These are phyloP conservation scores for Didymella glomerata DNA, from an alignment of 2,329 filamentous ascomycete genomes.

Conservation along the genomic window DNA sequence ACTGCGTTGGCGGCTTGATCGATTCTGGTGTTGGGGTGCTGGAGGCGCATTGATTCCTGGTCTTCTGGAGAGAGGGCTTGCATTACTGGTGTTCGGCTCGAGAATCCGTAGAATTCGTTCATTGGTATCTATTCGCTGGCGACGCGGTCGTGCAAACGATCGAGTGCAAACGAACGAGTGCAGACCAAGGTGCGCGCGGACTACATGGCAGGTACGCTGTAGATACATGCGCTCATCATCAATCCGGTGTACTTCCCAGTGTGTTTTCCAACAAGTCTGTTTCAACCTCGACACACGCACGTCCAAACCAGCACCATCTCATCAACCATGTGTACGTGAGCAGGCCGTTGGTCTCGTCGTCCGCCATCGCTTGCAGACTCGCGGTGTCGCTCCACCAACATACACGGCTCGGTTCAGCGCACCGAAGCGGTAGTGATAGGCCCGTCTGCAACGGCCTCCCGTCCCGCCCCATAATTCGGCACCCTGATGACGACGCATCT, in stretches of 20 bases:
- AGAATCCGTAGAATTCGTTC: neutral
- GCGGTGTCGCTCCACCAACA: neutral
- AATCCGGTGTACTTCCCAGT: too few relatives aligned
- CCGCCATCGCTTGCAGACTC: neutral
- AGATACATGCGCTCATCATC: neutral
- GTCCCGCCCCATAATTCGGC: slow-evolving; percentile 1
- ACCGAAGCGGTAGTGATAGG: slow-evolving; percentile 12
- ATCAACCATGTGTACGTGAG: too few relatives aligned
- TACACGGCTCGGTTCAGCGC: slow-evolving; percentile 1
- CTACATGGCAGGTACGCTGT: neutral
- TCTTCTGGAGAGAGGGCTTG: neutral
- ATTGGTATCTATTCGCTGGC: neutral
- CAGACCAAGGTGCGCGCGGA: neutral
- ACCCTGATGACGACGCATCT: slow-evolving; percentile 18
- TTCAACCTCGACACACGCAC: too few relatives aligned
- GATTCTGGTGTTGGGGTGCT: neutral
- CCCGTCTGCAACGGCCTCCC: slow-evolving; percentile 4
- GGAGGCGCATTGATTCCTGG: neutral
- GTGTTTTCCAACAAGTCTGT: too few relatives aligned
- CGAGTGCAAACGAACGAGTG: too few relatives aligned
- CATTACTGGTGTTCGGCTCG: neutral
- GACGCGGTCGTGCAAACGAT: neutral
- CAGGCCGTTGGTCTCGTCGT: neutral
- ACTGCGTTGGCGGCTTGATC: neutral
- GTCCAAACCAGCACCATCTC: too few relatives aligned